These are phyloP conservation scores for Aspergillus flavus DNA, from an alignment of 2,329 filamentous ascomycete species.

Conservation along the genomic window DNA sequence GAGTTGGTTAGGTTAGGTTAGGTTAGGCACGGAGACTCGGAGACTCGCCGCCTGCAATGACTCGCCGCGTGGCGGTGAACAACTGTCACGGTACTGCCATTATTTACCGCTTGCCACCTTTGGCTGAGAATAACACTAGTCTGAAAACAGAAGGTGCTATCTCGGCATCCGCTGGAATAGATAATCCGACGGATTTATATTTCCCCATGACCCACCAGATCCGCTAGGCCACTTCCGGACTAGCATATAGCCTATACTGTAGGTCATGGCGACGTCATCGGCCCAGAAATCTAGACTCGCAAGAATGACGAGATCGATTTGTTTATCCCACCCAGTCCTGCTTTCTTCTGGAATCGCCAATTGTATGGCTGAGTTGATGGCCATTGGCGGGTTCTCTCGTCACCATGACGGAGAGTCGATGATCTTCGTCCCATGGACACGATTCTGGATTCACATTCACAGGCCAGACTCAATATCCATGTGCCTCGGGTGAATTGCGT, in stretches of 20 bases:
- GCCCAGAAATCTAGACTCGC: neutral
- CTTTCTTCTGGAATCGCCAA: neutral
- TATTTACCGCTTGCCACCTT: conserved; percentile 12
- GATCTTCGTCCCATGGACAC: conserved; percentile 4
- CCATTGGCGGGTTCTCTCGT: neutral
- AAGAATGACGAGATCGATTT: neutral
- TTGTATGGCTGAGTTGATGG: neutral
- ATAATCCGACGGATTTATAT: conserved; percentile 11
- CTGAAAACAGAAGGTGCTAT: neutral
- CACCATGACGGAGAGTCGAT: conserved; percentile 12
- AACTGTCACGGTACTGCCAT: conserved; percentile 11
- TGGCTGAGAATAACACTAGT: neutral
- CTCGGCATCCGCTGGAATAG: neutral
- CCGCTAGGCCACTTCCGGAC: neutral
- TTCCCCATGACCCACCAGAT: neutral
- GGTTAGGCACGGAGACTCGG: conserved; percentile 5
- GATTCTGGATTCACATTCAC: neutral
- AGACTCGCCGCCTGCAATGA: conserved; percentile 12
- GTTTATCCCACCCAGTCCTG: neutral
- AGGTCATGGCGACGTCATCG: conserved; percentile 19
- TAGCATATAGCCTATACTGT: neutral
- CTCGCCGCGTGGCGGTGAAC: conserved; percentile 23
- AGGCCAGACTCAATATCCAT: neutral
- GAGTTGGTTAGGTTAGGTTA: neutral
- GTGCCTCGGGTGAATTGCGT: conserved; percentile 2